A percentile compares a stretch with the other conserved stretches of the same genome.
phyloP scores from a whole-genome alignment of 257 asterid species.

The Cruciata laevipes region DNA sequence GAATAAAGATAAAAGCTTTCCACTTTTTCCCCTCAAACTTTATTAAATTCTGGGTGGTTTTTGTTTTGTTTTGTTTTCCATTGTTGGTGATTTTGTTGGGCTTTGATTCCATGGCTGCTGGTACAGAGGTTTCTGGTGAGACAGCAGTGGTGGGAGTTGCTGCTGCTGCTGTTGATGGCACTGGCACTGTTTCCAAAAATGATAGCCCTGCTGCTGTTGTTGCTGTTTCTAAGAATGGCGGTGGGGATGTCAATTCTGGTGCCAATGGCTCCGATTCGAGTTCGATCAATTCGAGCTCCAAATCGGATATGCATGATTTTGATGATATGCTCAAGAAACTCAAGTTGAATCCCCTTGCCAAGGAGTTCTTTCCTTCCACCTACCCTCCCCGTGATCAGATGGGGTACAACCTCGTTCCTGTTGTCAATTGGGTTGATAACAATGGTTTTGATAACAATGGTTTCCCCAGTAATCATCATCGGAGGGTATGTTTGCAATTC shows the following conservation, averaged over 20 bases:
- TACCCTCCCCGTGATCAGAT: slow-evolving; percentile 43
- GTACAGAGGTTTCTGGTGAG: slow-evolving; percentile 69
- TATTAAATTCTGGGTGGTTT: slow-evolving; percentile 16
- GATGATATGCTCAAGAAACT: slow-evolving; percentile 63
- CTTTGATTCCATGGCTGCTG: slow-evolving; percentile 71
- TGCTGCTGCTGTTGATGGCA: slow-evolving; percentile 31
- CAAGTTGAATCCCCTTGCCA: slow-evolving; percentile 83
- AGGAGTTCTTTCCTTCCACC: slow-evolving; percentile 83
- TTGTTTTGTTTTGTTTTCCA: slow-evolving; percentile 8
- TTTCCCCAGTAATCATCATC: slow-evolving; percentile 32
- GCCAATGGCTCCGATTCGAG: slow-evolving; percentile 45
- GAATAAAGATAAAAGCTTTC: slow-evolving; percentile 11
- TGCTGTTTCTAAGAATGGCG: slow-evolving; percentile 25
- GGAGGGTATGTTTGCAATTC: slow-evolving; percentile 52
- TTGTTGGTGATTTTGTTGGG: slow-evolving; percentile 6
- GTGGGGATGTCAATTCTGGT: slow-evolving; percentile 28
- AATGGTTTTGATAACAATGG: slow-evolving; percentile 23
- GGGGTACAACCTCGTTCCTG: slow-evolving; percentile 36
- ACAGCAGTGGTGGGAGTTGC: slow-evolving; percentile 46
- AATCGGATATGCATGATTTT: slow-evolving; percentile 56
- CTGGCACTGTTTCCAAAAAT: slow-evolving; percentile 21
- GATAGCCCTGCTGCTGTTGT: slow-evolving; percentile 7
- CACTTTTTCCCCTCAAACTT: neutral
- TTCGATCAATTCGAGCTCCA: slow-evolving; percentile 35
- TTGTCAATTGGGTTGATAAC: slow-evolving; percentile 32